Conservation (phyloP, 1,284 basidiomycete species). For the Ceraceosorus guamensis region DNA sequence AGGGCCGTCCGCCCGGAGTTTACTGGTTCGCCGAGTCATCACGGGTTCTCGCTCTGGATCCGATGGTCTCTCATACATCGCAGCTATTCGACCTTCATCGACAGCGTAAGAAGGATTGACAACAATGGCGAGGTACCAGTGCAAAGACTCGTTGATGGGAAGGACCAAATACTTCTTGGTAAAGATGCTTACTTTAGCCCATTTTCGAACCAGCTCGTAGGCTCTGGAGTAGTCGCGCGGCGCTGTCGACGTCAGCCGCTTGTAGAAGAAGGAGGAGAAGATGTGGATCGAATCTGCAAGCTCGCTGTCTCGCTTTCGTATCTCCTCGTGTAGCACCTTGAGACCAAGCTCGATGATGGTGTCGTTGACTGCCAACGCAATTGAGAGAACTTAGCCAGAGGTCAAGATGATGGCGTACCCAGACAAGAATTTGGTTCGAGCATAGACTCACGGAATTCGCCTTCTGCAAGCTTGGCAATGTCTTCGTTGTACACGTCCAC, state of each 20-base stretch:
- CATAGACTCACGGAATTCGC: conserved; percentile 21
- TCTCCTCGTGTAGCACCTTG: conserved; percentile 57
- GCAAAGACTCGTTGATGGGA: conserved; percentile 90
- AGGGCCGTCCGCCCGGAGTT: no score
- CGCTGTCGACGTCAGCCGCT: conserved; percentile 66
- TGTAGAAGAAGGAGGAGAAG: conserved; percentile 97
- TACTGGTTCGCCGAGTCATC: no score
- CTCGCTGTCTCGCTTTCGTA: conserved; percentile 52
- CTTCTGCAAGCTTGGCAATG: conserved; percentile 27
- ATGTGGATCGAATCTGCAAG: conserved; percentile 72
- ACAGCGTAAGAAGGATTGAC: conserved; percentile 61
- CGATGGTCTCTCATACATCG: no score
- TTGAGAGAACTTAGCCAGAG: background rate
- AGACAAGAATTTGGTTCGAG: no score
- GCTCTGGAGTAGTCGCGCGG: conserved; percentile 52
- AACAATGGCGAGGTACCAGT: conserved; percentile 96
- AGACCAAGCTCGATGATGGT: conserved; percentile 91
- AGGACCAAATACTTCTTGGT: conserved; percentile 84
- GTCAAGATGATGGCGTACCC: background rate
- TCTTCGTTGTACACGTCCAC: conserved; percentile 28
- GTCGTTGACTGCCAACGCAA: conserved; percentile 63
- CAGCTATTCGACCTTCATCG: no score
- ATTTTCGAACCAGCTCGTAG: conserved; percentile 80
- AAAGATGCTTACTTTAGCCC: conserved; percentile 82
- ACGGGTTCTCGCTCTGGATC: no score